These are phyloP conservation scores for Globisporangium middletonii DNA, from an alignment of 352 stramenopile genomes.

Conservation along the genomic window DNA sequence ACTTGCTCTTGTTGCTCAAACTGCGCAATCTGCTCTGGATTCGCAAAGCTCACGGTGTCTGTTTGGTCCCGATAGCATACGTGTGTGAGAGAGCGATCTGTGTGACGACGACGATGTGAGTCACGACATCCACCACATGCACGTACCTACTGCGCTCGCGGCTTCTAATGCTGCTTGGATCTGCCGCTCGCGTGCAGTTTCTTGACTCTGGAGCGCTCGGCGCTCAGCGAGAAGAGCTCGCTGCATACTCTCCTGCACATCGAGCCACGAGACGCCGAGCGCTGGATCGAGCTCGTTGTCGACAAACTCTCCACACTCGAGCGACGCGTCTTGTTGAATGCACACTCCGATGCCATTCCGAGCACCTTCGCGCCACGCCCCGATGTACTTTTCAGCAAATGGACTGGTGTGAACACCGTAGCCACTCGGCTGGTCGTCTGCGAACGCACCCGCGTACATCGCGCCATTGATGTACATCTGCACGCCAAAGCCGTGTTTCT, in stretches of 20 bases:
- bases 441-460: constrained; percentile 34
- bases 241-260: constrained; percentile 20
- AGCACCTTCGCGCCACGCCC: constrained; percentile 28
- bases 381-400: constrained; percentile 36
- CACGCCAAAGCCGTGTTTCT: constrained; percentile 37
- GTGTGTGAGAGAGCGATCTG: too few relatives aligned
- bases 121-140: neutral
- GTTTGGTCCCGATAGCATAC: neutral
- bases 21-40: constrained; percentile 19
- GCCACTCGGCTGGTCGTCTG: constrained; percentile 16
- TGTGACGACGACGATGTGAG: neutral
- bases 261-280: constrained; percentile 10
- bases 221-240: constrained; percentile 34
- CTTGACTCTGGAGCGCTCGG: constrained; percentile 27
- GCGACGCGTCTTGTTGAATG: constrained; percentile 25
- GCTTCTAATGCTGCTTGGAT: constrained; percentile 23
- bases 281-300: constrained; percentile 10
- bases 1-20: constrained; percentile 28
- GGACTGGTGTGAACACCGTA: constrained; percentile 39
- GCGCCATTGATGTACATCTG: constrained; percentile 31
- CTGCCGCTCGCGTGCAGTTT: constrained; percentile 27
- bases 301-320: constrained; percentile 18
- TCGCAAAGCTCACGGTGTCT: constrained; percentile 20
- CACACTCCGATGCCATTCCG: constrained; percentile 35
- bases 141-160: constrained; percentile 25